These are phyloP conservation scores for Otatea glauca DNA, from an alignment of 176 grass and related monocot genomes.

Conservation along the genomic window DNA sequence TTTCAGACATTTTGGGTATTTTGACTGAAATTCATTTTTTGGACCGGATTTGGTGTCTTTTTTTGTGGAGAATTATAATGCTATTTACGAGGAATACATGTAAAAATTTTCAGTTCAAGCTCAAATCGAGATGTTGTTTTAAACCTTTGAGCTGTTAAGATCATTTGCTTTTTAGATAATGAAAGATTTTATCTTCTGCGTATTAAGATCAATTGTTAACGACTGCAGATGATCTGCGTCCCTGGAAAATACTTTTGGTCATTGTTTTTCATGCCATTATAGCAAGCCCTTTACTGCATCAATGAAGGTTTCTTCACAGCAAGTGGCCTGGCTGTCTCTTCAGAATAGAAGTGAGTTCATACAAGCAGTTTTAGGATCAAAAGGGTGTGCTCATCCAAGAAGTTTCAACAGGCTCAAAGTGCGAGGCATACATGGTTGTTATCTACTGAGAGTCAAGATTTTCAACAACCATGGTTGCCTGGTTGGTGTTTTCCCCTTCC, in stretches of 20 bases:
- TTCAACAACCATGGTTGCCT: conserved; percentile 31
- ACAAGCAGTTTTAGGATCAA: background rate
- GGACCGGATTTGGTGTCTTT: too few species aligned
- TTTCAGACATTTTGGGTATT: too few species aligned
- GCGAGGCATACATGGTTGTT: too few species aligned
- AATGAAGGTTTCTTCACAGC: background rate
- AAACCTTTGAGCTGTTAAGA: too few species aligned
- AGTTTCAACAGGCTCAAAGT: background rate
- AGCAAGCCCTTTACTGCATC: background rate
- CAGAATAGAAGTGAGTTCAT: conserved; percentile 16
- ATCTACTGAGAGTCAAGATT: too few species aligned
- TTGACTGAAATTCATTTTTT: too few species aligned
- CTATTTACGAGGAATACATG: too few species aligned
- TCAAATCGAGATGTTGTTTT: too few species aligned
- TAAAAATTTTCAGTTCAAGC: too few species aligned
- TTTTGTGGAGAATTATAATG: too few species aligned
- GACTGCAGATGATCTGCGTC: background rate
- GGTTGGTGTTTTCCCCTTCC: conserved; percentile 18
- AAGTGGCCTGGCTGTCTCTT: background rate
- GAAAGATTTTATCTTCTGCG: too few species aligned
- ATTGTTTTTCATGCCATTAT: background rate
- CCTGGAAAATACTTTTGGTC: background rate
- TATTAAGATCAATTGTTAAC: background rate
- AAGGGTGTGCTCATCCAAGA: background rate
- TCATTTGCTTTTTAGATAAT: too few species aligned